A percentile compares a stretch with the other conserved stretches of the same genome.
These are phyloP conservation scores for Boletus vinaceobasis DNA, from an alignment of 768 basidiomycete genomes.

Conservation along the genomic window DNA sequence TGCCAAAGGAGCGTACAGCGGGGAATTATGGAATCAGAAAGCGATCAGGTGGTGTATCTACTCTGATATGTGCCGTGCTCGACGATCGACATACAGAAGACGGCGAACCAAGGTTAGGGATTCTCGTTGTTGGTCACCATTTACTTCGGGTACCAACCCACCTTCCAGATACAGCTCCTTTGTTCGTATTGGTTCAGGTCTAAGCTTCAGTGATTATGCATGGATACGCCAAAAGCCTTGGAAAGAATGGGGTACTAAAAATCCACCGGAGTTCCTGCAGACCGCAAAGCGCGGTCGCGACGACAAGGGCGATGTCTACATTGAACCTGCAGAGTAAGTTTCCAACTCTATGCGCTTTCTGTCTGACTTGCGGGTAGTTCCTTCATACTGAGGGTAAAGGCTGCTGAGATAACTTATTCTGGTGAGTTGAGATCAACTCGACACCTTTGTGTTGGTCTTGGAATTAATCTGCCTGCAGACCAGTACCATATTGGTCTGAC, in stretches of 20 bases:
- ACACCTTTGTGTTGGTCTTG: too few species aligned
- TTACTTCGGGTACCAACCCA: neutral
- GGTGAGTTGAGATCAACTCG: conserved; percentile 41
- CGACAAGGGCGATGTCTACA: conserved; percentile 87
- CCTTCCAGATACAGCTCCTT: conserved; percentile 74
- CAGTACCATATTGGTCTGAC: conserved; percentile 84
- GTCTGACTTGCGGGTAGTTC: conserved; percentile 51
- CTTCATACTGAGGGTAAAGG: conserved; percentile 91
- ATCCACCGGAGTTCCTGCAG: conserved; percentile 66
- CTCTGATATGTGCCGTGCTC: conserved; percentile 85
- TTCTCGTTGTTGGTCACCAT: neutral
- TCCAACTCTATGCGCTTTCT: neutral
- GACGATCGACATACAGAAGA: conserved; percentile 59
- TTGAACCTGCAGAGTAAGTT: conserved; percentile 82
- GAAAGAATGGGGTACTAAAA: conserved; percentile 74
- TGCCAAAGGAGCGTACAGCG: conserved; percentile 39
- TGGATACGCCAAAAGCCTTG: conserved; percentile 82
- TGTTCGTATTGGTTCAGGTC: conserved; percentile 85
- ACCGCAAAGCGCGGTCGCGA: conserved; percentile 60
- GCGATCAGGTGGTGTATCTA: conserved; percentile 85
- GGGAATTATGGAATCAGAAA: conserved; percentile 87
- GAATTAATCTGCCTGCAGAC: conserved; percentile 40
- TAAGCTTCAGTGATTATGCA: conserved; percentile 81
- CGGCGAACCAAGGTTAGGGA: conserved; percentile 57
- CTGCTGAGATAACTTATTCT: conserved; percentile 80